These are phyloP conservation scores for Amniculicola lignicola DNA, from an alignment of 495 filamentous ascomycete species.

Conservation along the genomic window DNA sequence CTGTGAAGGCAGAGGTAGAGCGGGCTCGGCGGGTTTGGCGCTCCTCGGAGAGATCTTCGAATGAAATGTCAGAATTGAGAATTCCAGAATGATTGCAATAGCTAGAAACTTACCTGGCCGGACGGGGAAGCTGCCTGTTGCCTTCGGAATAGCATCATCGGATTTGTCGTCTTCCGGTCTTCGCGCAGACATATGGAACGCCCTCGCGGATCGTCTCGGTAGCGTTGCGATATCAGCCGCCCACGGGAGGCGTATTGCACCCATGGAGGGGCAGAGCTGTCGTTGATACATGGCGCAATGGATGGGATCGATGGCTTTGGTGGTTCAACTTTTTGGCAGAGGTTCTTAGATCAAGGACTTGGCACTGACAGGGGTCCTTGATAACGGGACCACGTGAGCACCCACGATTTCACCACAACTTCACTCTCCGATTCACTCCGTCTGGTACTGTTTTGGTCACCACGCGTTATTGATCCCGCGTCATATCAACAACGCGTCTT, in stretches of 20 bases:
- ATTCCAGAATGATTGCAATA: too few species aligned
- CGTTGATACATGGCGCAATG: slow-evolving; percentile 17
- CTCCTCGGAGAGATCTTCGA: neutral
- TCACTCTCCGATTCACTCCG: too few species aligned
- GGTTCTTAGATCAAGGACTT: neutral
- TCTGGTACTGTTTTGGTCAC: too few species aligned
- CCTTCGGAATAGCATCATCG: too few species aligned
- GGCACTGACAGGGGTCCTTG: neutral
- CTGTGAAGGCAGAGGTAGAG: neutral
- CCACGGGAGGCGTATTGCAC: slow-evolving; percentile 16
- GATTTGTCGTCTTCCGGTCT: slow-evolving; percentile 1
- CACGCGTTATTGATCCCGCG: neutral
- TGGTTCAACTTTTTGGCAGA: neutral
- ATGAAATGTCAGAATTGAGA: neutral
- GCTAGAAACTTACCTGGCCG: too few species aligned
- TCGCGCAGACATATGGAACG: slow-evolving; percentile 10
- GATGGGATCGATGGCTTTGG: neutral
- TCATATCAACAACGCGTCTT: neutral
- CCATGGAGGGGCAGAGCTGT: slow-evolving; percentile 26
- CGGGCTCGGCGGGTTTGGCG: slow-evolving; percentile 16
- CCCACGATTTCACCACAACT: neutral
- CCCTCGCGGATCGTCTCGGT: slow-evolving; percentile 2
- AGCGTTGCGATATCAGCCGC: neutral
- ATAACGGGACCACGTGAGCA: neutral
- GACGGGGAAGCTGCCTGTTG: too few species aligned